These are phyloP conservation scores for Paramecium bursaria DNA, from an alignment of 73 alveolate genomes.

Conservation along the genomic window DNA sequence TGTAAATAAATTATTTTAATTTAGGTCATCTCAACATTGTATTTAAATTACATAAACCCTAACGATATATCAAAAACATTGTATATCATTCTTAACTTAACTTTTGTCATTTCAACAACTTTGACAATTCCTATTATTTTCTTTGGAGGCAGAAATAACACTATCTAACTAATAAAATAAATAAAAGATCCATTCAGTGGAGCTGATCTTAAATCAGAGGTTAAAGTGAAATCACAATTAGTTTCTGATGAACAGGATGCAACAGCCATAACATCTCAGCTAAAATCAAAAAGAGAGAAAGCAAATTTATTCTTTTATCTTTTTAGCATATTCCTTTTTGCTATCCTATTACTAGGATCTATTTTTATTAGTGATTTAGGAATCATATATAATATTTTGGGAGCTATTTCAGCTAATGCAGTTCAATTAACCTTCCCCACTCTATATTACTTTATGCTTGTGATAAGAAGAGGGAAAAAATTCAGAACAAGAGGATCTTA, in stretches of 20 bases:
- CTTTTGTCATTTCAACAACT: conserved; percentile 44
- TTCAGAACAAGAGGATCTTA: no score
- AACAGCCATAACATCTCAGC: neutral
- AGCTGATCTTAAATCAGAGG: neutral
- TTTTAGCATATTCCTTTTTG: conserved; percentile 5
- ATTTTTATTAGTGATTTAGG: conserved; percentile 24
- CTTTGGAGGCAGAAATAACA: conserved; percentile 50
- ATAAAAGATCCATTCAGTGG: neutral
- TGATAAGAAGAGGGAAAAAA: no score
- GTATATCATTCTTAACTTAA: neutral
- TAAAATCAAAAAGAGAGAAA: conserved; percentile 29
- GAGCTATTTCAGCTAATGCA: conserved; percentile 14
- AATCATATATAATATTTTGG: conserved; percentile 38
- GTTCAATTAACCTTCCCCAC: no score
- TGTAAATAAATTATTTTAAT: neutral
- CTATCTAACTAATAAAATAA: conserved; percentile 23
- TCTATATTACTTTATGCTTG: no score
- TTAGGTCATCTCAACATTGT: no score
- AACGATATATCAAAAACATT: no score
- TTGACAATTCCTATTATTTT: conserved; percentile 39
- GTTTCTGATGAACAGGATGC: neutral
- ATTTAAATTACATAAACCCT: no score
- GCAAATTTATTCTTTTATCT: conserved; percentile 29
- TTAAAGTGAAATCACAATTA: neutral
- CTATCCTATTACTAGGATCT: neutral